Percentiles rank a stretch among this genome's conserved stretches.
phyloP scores from a whole-genome alignment of 768 basidiomycete species.

The Cystobasidium ongulense region DNA sequence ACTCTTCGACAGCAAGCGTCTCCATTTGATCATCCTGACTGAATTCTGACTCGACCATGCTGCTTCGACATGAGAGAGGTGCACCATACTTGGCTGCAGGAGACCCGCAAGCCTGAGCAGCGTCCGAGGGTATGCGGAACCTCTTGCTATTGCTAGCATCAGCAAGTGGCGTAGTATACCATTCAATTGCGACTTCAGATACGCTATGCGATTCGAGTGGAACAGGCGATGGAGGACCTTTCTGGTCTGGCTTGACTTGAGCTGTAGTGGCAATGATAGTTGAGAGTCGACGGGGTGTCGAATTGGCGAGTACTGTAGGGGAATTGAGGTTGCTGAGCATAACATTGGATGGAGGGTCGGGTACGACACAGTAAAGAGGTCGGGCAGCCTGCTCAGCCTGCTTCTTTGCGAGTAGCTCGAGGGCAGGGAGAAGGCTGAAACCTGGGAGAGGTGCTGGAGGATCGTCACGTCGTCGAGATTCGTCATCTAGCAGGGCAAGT shows the following conservation, averaged over 20 bases:
- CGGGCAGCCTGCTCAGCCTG: background rate
- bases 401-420: background rate
- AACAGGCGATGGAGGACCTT: background rate
- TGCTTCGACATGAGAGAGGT: background rate
- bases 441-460: background rate
- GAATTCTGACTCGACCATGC: background rate
- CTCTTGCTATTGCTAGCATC: background rate
- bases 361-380: background rate
- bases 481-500: background rate
- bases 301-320: background rate
- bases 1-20: background rate
- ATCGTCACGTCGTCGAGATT: background rate
- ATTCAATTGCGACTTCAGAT: background rate
- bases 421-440: background rate
- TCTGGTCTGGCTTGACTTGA: background rate
- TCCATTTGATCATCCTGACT: background rate
- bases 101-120: background rate
- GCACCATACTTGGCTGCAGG: background rate
- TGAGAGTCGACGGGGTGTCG: no score
- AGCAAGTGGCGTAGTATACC: background rate
- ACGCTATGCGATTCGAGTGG: background rate
- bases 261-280: background rate
- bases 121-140: background rate
- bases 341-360: background rate
- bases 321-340: background rate